Evolutionary conservation across 169 alveolate species (phyloP).

Genomic region (Plasmodium coatneyi): DNA sequence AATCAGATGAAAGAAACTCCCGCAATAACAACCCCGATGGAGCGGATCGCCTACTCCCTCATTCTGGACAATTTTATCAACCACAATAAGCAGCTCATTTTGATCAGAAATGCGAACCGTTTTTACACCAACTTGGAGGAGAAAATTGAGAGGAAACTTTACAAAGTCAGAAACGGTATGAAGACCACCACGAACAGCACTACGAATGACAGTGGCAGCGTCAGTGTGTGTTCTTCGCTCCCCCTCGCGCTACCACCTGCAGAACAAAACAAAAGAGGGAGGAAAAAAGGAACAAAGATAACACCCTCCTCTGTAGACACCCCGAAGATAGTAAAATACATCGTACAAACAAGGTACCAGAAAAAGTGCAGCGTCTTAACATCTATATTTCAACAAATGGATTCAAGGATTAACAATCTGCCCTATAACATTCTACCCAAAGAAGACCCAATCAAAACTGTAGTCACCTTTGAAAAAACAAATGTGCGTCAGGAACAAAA

Average conservation of each 20-base stretch:
- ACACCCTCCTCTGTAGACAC: not conserved
- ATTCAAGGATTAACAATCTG: not conserved
- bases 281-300: not conserved
- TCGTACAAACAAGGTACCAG: not conserved
- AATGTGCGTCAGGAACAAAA: not conserved
- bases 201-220: not conserved
- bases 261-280: not conserved
- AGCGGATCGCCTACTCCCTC: slow-evolving; percentile 1
- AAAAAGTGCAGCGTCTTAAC: not conserved
- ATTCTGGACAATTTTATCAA: slow-evolving; percentile 36
- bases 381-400: not conserved
- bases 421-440: not conserved
- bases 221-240: not conserved
- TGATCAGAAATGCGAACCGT: slow-evolving; percentile 15
- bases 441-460: not conserved
- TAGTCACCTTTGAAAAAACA: not conserved
- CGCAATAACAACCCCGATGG: not conserved
- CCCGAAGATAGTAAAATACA: not conserved
- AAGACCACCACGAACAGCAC: not conserved
- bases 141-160: not conserved
- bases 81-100: slow-evolving; percentile 24
- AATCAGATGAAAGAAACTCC: not conserved
- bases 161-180: not conserved
- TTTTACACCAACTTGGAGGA: not conserved
- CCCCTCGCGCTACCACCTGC: not conserved